Evolutionary conservation across 2,329 filamentous ascomycete species (phyloP).

Genomic region (Pyrenophora seminiperda): DNA sequence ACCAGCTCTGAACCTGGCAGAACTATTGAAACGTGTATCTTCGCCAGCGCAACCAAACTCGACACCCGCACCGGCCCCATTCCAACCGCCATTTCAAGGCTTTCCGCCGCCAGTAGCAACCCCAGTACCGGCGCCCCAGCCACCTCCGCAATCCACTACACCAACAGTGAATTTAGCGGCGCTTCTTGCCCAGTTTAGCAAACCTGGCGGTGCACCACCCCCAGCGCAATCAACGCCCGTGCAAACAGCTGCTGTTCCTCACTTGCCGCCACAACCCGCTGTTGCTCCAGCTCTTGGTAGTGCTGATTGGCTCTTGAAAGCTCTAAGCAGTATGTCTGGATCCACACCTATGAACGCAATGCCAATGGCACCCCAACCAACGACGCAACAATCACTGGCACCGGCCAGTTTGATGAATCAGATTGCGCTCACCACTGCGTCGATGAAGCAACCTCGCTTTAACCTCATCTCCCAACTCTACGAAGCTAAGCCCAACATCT

Average conservation of each 20-base stretch:
- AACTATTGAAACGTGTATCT: constrained; percentile 37
- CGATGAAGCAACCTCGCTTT: constrained; percentile 76
- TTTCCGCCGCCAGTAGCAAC: constrained; percentile 29
- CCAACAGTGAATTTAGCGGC: constrained; percentile 39
- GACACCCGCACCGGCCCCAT: constrained; percentile 31
- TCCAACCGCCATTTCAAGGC: constrained; percentile 36
- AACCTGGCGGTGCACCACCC: constrained; percentile 27
- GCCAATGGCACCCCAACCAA: constrained; percentile 32
- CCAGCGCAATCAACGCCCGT: constrained; percentile 23
- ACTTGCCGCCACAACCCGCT: constrained; percentile 24
- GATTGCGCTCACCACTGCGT: constrained; percentile 67
- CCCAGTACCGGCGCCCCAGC: constrained; percentile 26
- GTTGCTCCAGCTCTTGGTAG: constrained; percentile 26
- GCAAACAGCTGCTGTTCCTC: constrained; percentile 23
- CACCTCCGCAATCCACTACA: constrained; percentile 33
- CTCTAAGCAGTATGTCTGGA: constrained; percentile 33
- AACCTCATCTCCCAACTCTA: constrained; percentile 77
- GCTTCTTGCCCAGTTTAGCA: constrained; percentile 41
- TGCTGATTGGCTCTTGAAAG: constrained; percentile 42
- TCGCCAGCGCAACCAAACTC: constrained; percentile 34
- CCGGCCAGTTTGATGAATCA: constrained; percentile 53
- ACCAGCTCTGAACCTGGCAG: constrained; percentile 35
- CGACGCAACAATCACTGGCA: constrained; percentile 36
- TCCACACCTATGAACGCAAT: constrained; percentile 34
- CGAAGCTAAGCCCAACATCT: constrained; percentile 82